phyloP scores from a whole-genome alignment of 495 filamentous ascomycete species.

The Sordaria brevicollis region DNA sequence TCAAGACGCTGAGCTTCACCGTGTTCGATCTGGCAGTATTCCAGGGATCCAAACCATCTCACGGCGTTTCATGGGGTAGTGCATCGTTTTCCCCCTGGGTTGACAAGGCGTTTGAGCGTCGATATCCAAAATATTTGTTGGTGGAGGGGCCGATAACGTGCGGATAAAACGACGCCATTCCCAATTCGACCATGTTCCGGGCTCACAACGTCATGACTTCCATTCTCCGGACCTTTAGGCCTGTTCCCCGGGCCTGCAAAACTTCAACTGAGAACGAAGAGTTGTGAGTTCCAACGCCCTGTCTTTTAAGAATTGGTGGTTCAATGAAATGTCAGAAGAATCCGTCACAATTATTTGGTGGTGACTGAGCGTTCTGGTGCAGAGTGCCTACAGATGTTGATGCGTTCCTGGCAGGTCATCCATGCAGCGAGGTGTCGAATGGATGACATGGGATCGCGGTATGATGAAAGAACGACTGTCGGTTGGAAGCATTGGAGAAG shows the following conservation, averaged over 20 bases:
- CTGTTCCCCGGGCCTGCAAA: neutral
- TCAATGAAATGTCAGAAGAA: neutral
- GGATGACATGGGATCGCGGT: neutral
- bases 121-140: neutral
- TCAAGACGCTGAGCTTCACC: neutral
- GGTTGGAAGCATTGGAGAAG: no score
- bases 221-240: neutral
- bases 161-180: neutral
- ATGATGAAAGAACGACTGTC: no score
- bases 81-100: neutral
- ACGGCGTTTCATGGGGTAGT: neutral
- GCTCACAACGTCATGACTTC: neutral
- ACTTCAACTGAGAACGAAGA: neutral
- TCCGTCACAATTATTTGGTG: neutral
- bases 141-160: neutral
- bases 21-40: neutral
- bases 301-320: neutral
- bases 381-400: neutral
- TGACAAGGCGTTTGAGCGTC: neutral
- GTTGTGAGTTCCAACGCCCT: neutral
- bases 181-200: neutral
- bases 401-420: neutral
- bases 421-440: neutral
- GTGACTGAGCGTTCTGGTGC: neutral
- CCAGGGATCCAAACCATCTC: neutral